Base-by-base conservation (phyloP, 805 yeast species). In the Tetrapisispora iriomotensis region DNA sequence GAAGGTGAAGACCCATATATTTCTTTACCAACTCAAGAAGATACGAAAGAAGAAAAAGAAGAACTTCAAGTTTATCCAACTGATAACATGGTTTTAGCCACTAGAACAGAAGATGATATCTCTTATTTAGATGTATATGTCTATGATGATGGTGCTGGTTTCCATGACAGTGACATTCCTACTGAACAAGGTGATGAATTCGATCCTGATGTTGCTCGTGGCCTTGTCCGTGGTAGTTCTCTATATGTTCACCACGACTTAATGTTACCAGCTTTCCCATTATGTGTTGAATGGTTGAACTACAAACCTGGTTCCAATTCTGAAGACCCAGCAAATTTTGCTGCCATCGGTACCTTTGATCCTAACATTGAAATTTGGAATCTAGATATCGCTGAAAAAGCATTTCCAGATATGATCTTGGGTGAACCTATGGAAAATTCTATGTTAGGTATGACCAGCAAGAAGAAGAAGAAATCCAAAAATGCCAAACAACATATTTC, bases 301-400 rank as follows among this genome's bases (percentile, higher is more conserved):
- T 82, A 72, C 59, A 71, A 68, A 45, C 90, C 94, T 24, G 73
- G 69, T 12, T 66, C 62, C 12, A 66, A 66, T 30, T 64, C 63
- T 18, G 61, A 62, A 24, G 72, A 75, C 44, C 64, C 77, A 23
- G 96, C 94, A 9, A 92, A 87, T 62, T 87, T 85, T 62, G 97
- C 94, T 2, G 98, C 98, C 12, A 70, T 92, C 47, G 97, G 97
- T 57, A 84, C 97, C 2, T 90, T 92, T 59, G 97, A 90, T 51
- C 98, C 98, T 29, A 94, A 83, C 56, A 90, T 92, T 61, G 98
- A 92, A 65, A 74, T 92, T 45, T 92, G 97, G 97, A 87, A 92
- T 62, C 68, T 92, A 53, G 98, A 92, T 60, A 78, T 81, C 46
- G 69, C 90, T 26, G 97, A 92, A 50, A 86, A 86, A 54, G 90